These are phyloP conservation scores for Annulohypoxylon bovei DNA, from an alignment of 495 filamentous ascomycete genomes.

Conservation along the genomic window DNA sequence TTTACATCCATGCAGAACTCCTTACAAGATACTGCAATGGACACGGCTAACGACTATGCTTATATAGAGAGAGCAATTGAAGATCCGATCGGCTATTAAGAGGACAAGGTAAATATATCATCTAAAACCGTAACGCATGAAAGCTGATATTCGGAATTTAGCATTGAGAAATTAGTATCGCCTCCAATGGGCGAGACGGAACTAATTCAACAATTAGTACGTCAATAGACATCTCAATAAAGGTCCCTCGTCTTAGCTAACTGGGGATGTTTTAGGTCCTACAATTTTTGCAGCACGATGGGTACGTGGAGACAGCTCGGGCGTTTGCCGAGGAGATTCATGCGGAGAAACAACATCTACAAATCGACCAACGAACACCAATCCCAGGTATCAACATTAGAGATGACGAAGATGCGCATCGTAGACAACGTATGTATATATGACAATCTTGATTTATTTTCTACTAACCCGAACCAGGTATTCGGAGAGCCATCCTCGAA, in stretches of 20 bases:
- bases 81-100: conserved; percentile 57
- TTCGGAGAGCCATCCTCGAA: conserved; percentile 87
- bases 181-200: conserved; percentile 73
- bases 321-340: conserved; percentile 88
- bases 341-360: conserved; percentile 72
- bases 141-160: conserved; percentile 34
- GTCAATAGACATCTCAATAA: conserved; percentile 15
- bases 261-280: conserved; percentile 63
- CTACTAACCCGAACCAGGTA: conserved; percentile 65
- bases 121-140: background rate
- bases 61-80: conserved; percentile 67
- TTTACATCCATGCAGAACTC: background rate
- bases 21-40: background rate
- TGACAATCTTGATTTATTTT: background rate
- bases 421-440: conserved; percentile 77
- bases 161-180: conserved; percentile 47
- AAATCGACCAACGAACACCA: conserved; percentile 61
- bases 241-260: conserved; percentile 16
- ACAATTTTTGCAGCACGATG: conserved; percentile 93
- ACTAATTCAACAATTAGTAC: conserved; percentile 77
- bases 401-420: conserved; percentile 87
- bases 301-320: conserved; percentile 92
- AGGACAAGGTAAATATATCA: conserved; percentile 45
- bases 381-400: conserved; percentile 75
- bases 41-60: conserved; percentile 35